These are phyloP conservation scores for Cladosporium phlei DNA, from an alignment of 2,329 filamentous ascomycete species.

Conservation along the genomic window DNA sequence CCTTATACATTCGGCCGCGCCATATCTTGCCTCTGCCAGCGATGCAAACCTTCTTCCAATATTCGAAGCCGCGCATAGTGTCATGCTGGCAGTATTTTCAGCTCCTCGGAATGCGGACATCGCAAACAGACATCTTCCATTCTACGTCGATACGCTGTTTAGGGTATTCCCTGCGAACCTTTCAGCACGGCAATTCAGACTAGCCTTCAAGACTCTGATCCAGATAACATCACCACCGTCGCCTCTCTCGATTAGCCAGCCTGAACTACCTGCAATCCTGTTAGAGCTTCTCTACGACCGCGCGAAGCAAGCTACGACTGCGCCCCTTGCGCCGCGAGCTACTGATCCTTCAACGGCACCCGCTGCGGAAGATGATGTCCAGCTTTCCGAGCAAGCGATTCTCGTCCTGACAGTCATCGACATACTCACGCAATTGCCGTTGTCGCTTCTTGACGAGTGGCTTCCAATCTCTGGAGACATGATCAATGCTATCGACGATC, in stretches of 20 bases:
- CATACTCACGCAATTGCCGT: slow-evolving; percentile 66
- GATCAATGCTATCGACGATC: slow-evolving; percentile 60
- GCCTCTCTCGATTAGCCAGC: slow-evolving; percentile 65
- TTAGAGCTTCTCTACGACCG: slow-evolving; percentile 72
- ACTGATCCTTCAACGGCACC: slow-evolving; percentile 30
- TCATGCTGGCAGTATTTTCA: slow-evolving; percentile 73
- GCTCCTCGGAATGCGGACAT: slow-evolving; percentile 71
- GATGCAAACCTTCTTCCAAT: slow-evolving; percentile 59
- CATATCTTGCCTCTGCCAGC: slow-evolving; percentile 63
- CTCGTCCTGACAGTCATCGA: slow-evolving; percentile 74
- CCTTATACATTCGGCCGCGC: slow-evolving; percentile 66
- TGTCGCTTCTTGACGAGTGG: slow-evolving; percentile 73
- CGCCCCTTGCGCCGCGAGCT: slow-evolving; percentile 29
- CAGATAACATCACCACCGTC: slow-evolving; percentile 78
- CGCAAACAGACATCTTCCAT: slow-evolving; percentile 67
- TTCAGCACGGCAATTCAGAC: slow-evolving; percentile 77
- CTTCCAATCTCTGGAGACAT: slow-evolving; percentile 66
- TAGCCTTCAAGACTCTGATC: slow-evolving; percentile 82
- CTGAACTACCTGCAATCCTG: slow-evolving; percentile 72
- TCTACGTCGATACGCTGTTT: slow-evolving; percentile 79
- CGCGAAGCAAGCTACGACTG: slow-evolving; percentile 51
- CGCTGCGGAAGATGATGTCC: slow-evolving; percentile 24
- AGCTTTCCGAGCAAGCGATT: slow-evolving; percentile 72
- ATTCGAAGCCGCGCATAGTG: slow-evolving; percentile 85
- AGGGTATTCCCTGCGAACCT: slow-evolving; percentile 71